Evolutionary conservation across 352 stramenopile species (phyloP), one percentile per base, ranked within the genome.

Genomic region (Phytopythium chamaehyphon): DNA sequence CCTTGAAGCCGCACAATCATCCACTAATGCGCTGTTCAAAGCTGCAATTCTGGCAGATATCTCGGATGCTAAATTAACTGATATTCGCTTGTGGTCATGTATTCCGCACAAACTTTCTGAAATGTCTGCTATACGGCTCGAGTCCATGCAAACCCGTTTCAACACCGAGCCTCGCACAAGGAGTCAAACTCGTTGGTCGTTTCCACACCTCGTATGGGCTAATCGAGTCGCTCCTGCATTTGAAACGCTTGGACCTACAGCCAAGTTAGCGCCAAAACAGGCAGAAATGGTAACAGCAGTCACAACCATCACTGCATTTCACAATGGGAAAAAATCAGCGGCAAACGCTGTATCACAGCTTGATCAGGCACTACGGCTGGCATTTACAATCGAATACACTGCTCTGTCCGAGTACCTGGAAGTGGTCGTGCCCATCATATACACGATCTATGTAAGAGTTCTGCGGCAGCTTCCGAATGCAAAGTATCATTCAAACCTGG

Each of bases 361-460:
- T 12, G 39, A 45, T 15, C 39, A 19, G 14, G 12, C 54, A 6
- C 54, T 71, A 2, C 26, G 48, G 14, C 44, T 51, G 5, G 11
- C 71, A 6, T 76, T 71, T 46, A 67, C 65, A 2, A 63, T 62
- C 31, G 70, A 80, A 51, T 80, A 63, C 40, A 61, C 71, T 14
- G 48, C 64, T 6, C 28, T 80, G 2, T 35, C 63, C 4, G 70
- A 73, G 51, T 80, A 80, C 49, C 46, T 65, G 10, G 66, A 80
- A 33, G 64, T 57, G 16, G 42, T 76, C 39, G 63, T 80, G 18
- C 70, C 63, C 0, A n/a, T 73, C 3, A 43, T 74, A 26, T 76
- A 76, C 39, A 57, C 35, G 15, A 55, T 21, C 3, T 76, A 57
- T 12, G 35, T 64, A 18, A 19, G 57, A n/a, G 54, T 68, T n/a